Evolutionary conservation across 73 alveolate genomes (phyloP).

Genomic region (Tetrahymena elliotti): DNA sequence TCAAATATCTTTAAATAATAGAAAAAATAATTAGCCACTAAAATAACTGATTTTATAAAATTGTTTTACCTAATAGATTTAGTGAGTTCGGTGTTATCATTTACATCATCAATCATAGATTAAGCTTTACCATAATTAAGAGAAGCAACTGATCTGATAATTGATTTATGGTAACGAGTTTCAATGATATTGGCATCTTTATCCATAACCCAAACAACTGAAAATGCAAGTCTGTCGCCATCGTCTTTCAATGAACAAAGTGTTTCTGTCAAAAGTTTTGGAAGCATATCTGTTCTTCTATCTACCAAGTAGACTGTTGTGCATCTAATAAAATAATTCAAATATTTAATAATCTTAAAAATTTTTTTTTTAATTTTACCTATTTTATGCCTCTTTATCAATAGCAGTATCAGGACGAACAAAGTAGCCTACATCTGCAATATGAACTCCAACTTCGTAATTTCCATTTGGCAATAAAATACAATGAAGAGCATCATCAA

Average conservation of each 20-base stretch:
- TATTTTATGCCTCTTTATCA: conserved; percentile 91
- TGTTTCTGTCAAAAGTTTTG: conserved; percentile 92
- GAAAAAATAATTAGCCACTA: background rate
- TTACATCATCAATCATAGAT: conserved; percentile 59
- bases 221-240: conserved; percentile 91
- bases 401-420: conserved; percentile 88
- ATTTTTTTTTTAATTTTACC: background rate
- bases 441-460: conserved; percentile 98
- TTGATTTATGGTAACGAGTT: conserved; percentile 62
- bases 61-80: conserved; percentile 1
- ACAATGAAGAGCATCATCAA: conserved; percentile 99
- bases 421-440: conserved; percentile 97
- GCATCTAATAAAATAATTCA: conserved; percentile 64
- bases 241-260: conserved; percentile 87
- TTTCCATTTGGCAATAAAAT: conserved; percentile 75
- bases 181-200: conserved; percentile 62
- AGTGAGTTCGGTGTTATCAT: conserved; percentile 62
- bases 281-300: conserved; percentile 97
- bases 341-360: no score
- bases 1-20: conserved; percentile 43
- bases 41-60: background rate
- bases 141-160: conserved; percentile 73
- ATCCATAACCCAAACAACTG: conserved; percentile 95
- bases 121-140: conserved; percentile 71
- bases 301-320: conserved; percentile 96